Conservation (phyloP, 2,329 filamentous ascomycete genomes). For the Fusarium denticulatum region DNA sequence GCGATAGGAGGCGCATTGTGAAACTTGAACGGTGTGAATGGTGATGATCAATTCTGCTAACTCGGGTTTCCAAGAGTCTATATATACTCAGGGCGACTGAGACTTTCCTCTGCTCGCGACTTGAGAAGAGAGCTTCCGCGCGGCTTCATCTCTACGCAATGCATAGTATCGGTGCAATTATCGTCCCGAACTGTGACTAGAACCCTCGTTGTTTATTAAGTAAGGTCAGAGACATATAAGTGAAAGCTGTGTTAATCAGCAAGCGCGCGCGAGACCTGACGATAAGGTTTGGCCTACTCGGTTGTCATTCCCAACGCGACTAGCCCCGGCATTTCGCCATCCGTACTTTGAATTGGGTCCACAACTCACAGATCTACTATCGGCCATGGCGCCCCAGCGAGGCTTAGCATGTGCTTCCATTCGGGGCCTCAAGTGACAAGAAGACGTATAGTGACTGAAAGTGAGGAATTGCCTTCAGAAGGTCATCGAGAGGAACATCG, state of each 20-base stretch:
- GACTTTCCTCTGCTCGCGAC: rapidly evolving
- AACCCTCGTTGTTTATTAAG: rapidly evolving
- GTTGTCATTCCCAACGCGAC: background rate
- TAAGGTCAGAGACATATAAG: background rate
- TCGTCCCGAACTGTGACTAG: background rate
- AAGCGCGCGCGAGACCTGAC: background rate
- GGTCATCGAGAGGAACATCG: background rate
- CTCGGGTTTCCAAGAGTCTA: background rate
- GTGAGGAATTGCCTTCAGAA: background rate
- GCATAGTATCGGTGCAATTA: background rate
- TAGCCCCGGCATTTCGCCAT: background rate
- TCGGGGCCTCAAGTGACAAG: background rate
- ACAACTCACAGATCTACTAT: background rate
- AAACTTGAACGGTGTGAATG: background rate
- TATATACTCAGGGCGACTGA: background rate
- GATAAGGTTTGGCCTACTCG: background rate
- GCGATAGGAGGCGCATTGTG: background rate
- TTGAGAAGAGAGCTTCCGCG: background rate
- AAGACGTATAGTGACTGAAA: background rate
- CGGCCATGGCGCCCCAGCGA: rapidly evolving
- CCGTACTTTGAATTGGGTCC: background rate
- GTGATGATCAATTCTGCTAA: background rate
- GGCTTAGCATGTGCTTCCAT: background rate
- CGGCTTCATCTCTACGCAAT: background rate
- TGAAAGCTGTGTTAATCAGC: no score